A percentile compares a stretch with the other conserved stretches of the same genome.
These are phyloP conservation scores for Larix sibirica DNA, from an alignment of 83 land plant species.

Conservation along the genomic window DNA sequence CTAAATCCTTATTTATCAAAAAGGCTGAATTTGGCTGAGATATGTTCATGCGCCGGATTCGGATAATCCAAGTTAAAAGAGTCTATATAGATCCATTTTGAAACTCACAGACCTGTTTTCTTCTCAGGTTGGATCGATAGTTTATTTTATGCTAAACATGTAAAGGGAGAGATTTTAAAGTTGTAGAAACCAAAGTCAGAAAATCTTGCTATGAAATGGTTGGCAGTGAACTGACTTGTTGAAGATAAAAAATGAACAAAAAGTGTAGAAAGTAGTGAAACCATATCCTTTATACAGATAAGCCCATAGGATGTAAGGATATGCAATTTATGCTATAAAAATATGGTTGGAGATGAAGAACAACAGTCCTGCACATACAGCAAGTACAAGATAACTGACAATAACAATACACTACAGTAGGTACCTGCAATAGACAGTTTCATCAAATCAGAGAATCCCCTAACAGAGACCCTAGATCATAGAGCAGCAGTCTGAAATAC, in stretches of 20 bases:
- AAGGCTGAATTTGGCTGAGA: not conserved
- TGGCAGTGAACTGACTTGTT: not conserved
- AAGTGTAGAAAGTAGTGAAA: not conserved
- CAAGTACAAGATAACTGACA: not conserved
- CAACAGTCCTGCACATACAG: not conserved
- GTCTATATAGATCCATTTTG: not conserved
- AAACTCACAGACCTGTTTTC: not conserved
- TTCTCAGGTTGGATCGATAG: not conserved
- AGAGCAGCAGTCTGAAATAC: not conserved
- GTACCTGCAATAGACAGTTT: not conserved
- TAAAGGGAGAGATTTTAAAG: no score
- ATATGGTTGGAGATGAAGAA: not conserved
- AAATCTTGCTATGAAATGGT: not conserved
- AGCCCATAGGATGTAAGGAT: not conserved
- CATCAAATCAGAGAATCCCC: not conserved
- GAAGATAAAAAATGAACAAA: not conserved
- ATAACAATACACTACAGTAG: not conserved
- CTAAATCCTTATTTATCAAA: not conserved
- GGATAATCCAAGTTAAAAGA: not conserved
- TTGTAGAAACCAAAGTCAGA: not conserved
- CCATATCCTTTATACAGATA: not conserved
- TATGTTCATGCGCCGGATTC: not conserved
- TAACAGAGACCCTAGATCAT: not conserved
- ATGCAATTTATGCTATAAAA: not conserved
- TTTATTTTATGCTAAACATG: not conserved